Conservation (phyloP, 768 basidiomycete genomes). For the Naganishia randhawae region DNA sequence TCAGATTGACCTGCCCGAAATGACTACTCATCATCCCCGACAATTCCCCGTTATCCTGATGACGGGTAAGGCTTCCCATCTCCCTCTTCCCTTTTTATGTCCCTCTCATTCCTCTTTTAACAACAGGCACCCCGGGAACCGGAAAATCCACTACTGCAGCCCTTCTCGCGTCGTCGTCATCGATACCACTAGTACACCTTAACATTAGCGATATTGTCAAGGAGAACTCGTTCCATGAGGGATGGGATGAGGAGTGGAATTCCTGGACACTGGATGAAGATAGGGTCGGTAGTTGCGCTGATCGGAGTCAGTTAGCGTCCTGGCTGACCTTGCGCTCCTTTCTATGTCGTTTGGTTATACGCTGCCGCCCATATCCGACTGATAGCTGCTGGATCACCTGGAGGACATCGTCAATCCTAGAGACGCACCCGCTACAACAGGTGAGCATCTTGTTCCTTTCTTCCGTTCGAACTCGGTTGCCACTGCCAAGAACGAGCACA, state of each 20-base stretch:
- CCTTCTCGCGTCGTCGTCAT: constrained; percentile 58
- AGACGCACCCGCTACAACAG: constrained; percentile 26
- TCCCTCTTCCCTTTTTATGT: neutral
- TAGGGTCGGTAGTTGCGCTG: constrained; percentile 61
- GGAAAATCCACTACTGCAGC: constrained; percentile 92
- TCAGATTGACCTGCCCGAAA: constrained; percentile 13
- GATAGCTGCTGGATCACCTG: constrained; percentile 79
- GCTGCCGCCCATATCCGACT: neutral
- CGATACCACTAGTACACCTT: constrained; percentile 67
- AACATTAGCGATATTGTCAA: constrained; percentile 90
- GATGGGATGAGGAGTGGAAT: constrained; percentile 92
- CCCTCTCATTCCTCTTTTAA: neutral
- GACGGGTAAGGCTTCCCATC: constrained; percentile 40
- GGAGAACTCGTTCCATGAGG: constrained; percentile 71
- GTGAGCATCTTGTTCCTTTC: neutral
- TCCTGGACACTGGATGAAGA: constrained; percentile 92
- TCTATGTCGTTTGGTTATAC: neutral
- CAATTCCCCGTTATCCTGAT: constrained; percentile 49
- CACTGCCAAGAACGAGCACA: no score
- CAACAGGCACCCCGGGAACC: constrained; percentile 56
- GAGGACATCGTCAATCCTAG: constrained; percentile 55
- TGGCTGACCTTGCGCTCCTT: neutral
- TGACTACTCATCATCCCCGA: constrained; percentile 50
- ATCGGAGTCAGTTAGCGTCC: constrained; percentile 34
- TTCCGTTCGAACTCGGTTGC: neutral